A percentile compares a stretch with the other conserved stretches of the same genome.
These are phyloP conservation scores for Capronia americana DNA, from an alignment of 2,329 filamentous ascomycete species.

Conservation along the genomic window DNA sequence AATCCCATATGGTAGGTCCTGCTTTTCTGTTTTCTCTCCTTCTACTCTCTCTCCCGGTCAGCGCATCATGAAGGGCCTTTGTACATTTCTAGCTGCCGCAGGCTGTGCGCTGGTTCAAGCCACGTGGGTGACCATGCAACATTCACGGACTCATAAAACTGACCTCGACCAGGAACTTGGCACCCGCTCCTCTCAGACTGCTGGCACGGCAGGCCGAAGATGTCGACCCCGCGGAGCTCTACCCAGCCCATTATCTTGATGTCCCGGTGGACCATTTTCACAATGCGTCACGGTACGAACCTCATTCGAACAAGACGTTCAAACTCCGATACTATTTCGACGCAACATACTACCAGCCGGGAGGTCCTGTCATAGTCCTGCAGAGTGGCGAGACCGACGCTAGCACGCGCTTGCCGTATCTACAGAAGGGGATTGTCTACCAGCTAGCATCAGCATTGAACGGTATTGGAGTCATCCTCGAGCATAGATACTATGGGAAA, in stretches of 20 bases:
- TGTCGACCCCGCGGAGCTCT: slow-evolving; percentile 43
- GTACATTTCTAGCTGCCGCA: slow-evolving; percentile 13
- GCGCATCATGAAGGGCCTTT: slow-evolving; percentile 24
- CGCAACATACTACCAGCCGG: slow-evolving; percentile 72
- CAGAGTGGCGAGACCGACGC: slow-evolving; percentile 73
- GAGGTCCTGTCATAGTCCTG: slow-evolving; percentile 81
- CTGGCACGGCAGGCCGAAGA: slow-evolving; percentile 19
- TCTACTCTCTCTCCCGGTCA: background rate
- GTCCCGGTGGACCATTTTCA: slow-evolving; percentile 80
- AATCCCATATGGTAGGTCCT: background rate
- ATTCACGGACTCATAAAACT: background rate
- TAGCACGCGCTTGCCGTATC: slow-evolving; percentile 67
- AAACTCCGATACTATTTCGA: slow-evolving; percentile 84
- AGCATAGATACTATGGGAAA: slow-evolving; percentile 85
- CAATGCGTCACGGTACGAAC: slow-evolving; percentile 77
- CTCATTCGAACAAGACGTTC: slow-evolving; percentile 73
- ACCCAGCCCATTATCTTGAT: slow-evolving; percentile 59
- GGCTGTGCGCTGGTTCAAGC: slow-evolving; percentile 23
- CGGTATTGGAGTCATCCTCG: slow-evolving; percentile 79
- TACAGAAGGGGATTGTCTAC: slow-evolving; percentile 78
- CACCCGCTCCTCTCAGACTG: slow-evolving; percentile 29
- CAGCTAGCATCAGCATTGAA: slow-evolving; percentile 73
- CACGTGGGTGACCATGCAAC: slow-evolving; percentile 17
- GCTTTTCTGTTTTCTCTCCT: background rate
- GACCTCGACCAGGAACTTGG: slow-evolving; percentile 21